Base-by-base conservation (phyloP, 2,329 filamentous ascomycete species). In the Cladosporium sp. region DNA sequence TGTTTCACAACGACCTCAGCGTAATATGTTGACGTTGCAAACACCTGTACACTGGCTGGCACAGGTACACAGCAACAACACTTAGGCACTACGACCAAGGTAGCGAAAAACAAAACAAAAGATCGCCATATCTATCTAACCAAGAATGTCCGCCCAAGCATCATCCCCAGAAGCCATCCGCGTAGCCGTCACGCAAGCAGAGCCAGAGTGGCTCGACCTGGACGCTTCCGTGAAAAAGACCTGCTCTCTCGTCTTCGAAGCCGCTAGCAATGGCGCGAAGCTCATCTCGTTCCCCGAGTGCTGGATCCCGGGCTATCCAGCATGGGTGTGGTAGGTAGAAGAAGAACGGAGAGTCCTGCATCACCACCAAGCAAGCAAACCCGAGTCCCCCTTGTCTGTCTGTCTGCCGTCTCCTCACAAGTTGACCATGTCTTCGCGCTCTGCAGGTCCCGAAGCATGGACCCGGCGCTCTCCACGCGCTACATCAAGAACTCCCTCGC, bases 141-240 rank as follows among this genome's bases (percentile, higher is more conserved):
- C 12, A 52, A 14, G 23, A 23, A 52, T 52, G 23, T 16, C 23
- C 23, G 12, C 23, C 12, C 49, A 52, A 52, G 18, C 33, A 29
- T 29, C 33, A 29, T 29, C 28, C 23, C n/a, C 23, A 52, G 23
- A 52, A 21, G 3, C 49, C 5, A 66, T 71, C 40, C 69, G 70
- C 46, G 65, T 72, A 31, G 84, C 81, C 31, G 83, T 84, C 14
- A 81, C 84, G 0, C 86, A 89, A 71, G 81, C 83, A 6, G 87
- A 89, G 73, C 85, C 86, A 0, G 81, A 78, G 1, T 89, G 86
- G 86, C 79, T 89, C 8, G 84, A 89, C 69, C 80, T 89, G 2
- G 76, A 81, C 8, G 82, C 74, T 0, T 79, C 81, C 1, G 82
- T 89, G 1, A 72, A 80, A 1, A 89, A 89, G 72, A 87, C 86